Percentiles rank a stretch among this genome's conserved stretches.
Conservation (phyloP, 371 early-diverging fungal genomes). For the Apophysomyces sp. region DNA sequence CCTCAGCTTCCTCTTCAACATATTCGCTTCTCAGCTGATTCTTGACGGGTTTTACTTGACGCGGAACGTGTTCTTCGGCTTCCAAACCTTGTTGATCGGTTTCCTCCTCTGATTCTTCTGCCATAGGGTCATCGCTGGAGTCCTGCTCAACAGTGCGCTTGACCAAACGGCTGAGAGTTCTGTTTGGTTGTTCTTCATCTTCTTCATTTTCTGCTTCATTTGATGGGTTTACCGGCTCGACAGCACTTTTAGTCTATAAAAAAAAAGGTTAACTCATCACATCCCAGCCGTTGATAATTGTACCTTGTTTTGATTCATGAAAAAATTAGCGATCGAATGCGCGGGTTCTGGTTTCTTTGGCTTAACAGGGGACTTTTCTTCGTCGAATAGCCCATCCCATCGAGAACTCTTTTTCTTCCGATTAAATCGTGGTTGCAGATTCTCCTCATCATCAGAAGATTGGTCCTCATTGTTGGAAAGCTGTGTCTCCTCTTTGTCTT, state of each 20-base stretch:
- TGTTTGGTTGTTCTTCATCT: neutral
- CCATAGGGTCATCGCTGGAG: conserved; percentile 1
- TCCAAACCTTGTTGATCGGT: conserved; percentile 4
- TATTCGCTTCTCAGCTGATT: conserved; percentile 20
- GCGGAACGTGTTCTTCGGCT: neutral
- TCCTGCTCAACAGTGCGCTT: conserved; percentile 11
- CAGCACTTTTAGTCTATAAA: neutral
- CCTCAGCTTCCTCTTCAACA: conserved; percentile 49
- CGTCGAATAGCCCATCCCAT: neutral
- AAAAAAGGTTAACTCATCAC: neutral
- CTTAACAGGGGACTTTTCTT: neutral
- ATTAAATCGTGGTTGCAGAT: neutral
- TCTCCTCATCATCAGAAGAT: conserved; percentile 9
- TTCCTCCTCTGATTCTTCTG: conserved; percentile 8
- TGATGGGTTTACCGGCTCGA: neutral
- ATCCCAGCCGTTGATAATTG: neutral
- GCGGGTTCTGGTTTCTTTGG: conserved; percentile 18
- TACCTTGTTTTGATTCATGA: conserved; percentile 12
- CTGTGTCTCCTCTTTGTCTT: conserved; percentile 4
- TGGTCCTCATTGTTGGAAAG: conserved; percentile 3
- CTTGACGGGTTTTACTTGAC: neutral
- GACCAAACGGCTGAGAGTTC: conserved; percentile 19
- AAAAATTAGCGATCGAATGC: conserved; percentile 26
- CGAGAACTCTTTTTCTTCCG: neutral
- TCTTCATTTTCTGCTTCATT: neutral